Evolutionary conservation across 805 yeast species (phyloP).

Genomic region (Metschnikowia corniflorae): DNA sequence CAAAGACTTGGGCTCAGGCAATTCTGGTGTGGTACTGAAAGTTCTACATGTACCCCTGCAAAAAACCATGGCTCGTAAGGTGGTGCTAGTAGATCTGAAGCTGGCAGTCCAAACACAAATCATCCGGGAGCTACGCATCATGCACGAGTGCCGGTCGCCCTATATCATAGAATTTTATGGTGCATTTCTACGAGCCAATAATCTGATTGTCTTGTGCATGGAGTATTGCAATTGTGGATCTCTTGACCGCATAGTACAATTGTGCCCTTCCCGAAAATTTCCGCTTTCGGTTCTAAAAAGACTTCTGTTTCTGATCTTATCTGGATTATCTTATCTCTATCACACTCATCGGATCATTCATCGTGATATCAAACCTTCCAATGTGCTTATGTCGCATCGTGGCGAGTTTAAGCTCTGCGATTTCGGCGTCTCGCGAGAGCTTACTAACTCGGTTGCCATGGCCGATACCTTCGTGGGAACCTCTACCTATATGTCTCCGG

Average conservation of each 20-base stretch:
- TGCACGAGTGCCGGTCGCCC: conserved; percentile 84
- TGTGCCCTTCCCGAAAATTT: conserved; percentile 34
- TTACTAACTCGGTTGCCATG: conserved; percentile 75
- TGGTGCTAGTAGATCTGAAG: conserved; percentile 81
- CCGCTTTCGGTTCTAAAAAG: conserved; percentile 69
- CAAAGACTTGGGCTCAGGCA: conserved; percentile 85
- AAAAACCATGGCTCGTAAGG: conserved; percentile 84
- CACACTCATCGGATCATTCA: conserved; percentile 85
- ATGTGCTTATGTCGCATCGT: conserved; percentile 78
- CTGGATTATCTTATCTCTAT: conserved; percentile 80
- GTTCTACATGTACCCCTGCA: conserved; percentile 88
- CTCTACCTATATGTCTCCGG: conserved; percentile 95
- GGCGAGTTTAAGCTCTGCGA: conserved; percentile 93
- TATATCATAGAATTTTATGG: conserved; percentile 90
- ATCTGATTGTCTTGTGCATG: conserved; percentile 86
- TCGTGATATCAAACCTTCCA: conserved; percentile 93
- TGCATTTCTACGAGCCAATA: conserved; percentile 62
- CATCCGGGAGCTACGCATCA: conserved; percentile 79
- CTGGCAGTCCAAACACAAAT: conserved; percentile 77
- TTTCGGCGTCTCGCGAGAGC: conserved; percentile 92
- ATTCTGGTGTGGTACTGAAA: conserved; percentile 88
- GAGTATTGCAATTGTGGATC: conserved; percentile 96
- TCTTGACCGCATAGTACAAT: conserved; percentile 70
- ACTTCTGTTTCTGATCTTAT: conserved; percentile 69
- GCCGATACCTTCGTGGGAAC: conserved; percentile 99